Conservation (phyloP, 306 rosid species). For the Prunus fruticosa region DNA sequence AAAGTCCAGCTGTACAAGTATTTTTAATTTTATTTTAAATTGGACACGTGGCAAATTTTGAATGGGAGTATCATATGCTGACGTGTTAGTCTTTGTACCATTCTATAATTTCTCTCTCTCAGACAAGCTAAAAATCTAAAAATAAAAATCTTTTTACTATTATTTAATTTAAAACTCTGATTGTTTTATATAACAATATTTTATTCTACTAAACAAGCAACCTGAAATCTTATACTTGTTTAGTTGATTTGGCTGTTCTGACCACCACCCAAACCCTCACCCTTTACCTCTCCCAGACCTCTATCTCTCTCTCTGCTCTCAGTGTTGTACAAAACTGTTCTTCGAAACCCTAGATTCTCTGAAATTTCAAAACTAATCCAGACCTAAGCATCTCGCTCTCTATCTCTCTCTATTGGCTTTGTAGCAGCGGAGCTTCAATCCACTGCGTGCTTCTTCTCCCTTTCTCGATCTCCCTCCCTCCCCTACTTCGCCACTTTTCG, state of each 20-base stretch:
- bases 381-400: not conserved
- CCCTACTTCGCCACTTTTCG: not conserved
- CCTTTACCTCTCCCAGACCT: constrained; percentile 13
- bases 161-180: not conserved
- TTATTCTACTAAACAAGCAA: constrained; percentile 8
- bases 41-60: too few relatives aligned
- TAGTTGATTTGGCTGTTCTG: constrained; percentile 51
- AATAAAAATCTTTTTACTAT: not conserved
- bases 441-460: not conserved
- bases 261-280: constrained; percentile 45
- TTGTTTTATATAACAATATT: not conserved
- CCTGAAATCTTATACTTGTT: constrained; percentile 20
- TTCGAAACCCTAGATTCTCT: constrained; percentile 47
- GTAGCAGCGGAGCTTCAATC: constrained; percentile 9
- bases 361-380: constrained; percentile 8
- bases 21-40: too few relatives aligned
- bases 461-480: constrained; percentile 17
- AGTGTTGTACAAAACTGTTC: constrained; percentile 22
- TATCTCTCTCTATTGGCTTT: not conserved
- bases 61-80: too few relatives aligned
- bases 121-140: not conserved
- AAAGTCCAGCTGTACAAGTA: too few relatives aligned
- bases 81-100: too few relatives aligned
- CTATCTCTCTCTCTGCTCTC: constrained; percentile 21
- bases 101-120: too few relatives aligned